Evolutionary conservation across 1,139 yeast species (phyloP).

Genomic region (Lipomyces yarrowii): DNA sequence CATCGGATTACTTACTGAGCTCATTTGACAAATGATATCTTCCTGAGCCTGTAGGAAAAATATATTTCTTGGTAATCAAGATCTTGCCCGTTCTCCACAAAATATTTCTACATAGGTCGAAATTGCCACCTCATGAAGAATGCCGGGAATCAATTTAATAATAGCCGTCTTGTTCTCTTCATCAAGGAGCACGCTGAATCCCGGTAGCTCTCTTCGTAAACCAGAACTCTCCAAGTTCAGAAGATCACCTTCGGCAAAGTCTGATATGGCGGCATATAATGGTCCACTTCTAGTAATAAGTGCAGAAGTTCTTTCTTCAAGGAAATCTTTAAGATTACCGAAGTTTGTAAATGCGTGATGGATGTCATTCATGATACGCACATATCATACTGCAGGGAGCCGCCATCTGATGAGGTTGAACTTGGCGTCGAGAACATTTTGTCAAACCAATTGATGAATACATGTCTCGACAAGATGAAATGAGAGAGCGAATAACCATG

Average conservation of each 20-base stretch:
- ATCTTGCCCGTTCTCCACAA: background rate
- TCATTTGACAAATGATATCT: background rate
- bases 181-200: background rate
- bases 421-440: background rate
- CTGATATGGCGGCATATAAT: background rate
- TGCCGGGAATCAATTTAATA: background rate
- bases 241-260: background rate
- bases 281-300: background rate
- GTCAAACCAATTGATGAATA: background rate
- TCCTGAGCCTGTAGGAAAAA: background rate
- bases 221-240: background rate
- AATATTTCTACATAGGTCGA: background rate
- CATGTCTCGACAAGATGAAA: background rate
- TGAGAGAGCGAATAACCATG: too few relatives aligned
- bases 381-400: too few relatives aligned
- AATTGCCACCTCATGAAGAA: background rate
- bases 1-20: background rate
- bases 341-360: background rate
- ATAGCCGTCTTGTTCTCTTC: slow-evolving; percentile 1
- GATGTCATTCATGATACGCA: background rate
- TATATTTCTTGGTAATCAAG: background rate
- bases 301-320: background rate
- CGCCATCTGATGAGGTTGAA: background rate
- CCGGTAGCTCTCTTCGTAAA: background rate
- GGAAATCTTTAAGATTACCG: background rate